Percentiles rank a stretch among this genome's conserved stretches.
These are phyloP conservation scores for Penicillium sp. DNA, from an alignment of 2,329 filamentous ascomycete species.

Conservation along the genomic window DNA sequence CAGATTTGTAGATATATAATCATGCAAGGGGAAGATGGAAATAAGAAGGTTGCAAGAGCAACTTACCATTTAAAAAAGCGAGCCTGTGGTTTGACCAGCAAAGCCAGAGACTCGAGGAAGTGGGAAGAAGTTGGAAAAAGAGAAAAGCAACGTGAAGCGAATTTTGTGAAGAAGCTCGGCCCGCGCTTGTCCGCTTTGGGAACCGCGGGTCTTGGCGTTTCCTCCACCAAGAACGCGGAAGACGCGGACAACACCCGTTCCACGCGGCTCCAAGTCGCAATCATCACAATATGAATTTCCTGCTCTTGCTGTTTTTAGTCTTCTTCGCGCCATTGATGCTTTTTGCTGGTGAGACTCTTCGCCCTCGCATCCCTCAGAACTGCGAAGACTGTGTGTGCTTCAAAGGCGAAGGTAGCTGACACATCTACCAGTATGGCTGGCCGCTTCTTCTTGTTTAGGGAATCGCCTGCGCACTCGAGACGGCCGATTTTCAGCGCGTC, in stretches of 20 bases:
- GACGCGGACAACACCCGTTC: slow-evolving; percentile 4
- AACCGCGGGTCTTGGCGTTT: slow-evolving; percentile 14
- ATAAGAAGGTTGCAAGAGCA: neutral
- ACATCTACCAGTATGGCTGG: slow-evolving; percentile 53
- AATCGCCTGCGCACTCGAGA: slow-evolving; percentile 58
- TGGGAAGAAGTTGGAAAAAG: slow-evolving; percentile 17
- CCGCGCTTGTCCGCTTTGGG: slow-evolving; percentile 26
- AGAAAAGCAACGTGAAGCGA: slow-evolving; percentile 22
- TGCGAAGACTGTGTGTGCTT: neutral
- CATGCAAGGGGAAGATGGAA: slow-evolving; percentile 55
- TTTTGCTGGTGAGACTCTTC: slow-evolving; percentile 40
- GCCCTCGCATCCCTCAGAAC: slow-evolving; percentile 7
- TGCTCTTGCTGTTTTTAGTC: slow-evolving; percentile 43
- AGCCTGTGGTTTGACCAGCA: slow-evolving; percentile 39
- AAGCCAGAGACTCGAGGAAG: slow-evolving; percentile 30
- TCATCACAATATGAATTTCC: slow-evolving; percentile 39
- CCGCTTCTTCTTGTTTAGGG: slow-evolving; percentile 62
- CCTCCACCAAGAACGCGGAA: slow-evolving; percentile 10
- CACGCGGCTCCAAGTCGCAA: slow-evolving; percentile 8
- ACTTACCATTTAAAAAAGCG: slow-evolving; percentile 40
- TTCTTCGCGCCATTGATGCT: slow-evolving; percentile 47
- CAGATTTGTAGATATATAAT: slow-evolving; percentile 74
- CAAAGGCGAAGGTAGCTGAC: slow-evolving; percentile 28
- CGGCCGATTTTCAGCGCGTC: slow-evolving; percentile 52
- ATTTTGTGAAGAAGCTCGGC: slow-evolving; percentile 30